Percentiles rank a stretch among this genome's conserved stretches.
These are phyloP conservation scores for Coprinellus micaceus DNA, from an alignment of 768 basidiomycete species.

Conservation along the genomic window DNA sequence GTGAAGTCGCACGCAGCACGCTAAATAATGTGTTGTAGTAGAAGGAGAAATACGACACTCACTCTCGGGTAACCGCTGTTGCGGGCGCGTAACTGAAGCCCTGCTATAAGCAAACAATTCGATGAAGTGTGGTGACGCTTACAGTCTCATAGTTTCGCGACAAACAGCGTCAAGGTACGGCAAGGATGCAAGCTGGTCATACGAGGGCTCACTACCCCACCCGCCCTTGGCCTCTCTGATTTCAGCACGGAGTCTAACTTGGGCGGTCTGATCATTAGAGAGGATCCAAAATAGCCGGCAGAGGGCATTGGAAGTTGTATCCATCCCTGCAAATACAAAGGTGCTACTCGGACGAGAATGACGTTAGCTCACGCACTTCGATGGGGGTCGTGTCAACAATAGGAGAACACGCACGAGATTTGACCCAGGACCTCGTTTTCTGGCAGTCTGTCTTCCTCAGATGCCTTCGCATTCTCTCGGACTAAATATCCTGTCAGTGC, in stretches of 20 bases:
- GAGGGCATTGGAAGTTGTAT: slow-evolving; percentile 26
- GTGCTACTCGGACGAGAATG: slow-evolving; percentile 14
- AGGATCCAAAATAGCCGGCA: slow-evolving; percentile 23
- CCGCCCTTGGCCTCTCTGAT: slow-evolving; percentile 19
- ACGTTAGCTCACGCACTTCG: no score
- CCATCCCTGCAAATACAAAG: slow-evolving; percentile 26
- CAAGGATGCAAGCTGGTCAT: slow-evolving; percentile 26
- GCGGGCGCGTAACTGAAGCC: no score
- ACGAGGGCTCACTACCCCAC: slow-evolving; percentile 18
- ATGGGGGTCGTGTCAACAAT: background rate
- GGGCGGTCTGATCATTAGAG: slow-evolving; percentile 26
- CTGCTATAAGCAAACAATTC: no score
- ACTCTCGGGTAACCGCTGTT: no score
- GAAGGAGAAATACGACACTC: no score
- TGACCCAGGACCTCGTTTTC: slow-evolving; percentile 33
- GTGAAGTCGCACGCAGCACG: no score
- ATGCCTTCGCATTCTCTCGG: slow-evolving; percentile 29
- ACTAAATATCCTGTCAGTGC: slow-evolving; percentile 18
- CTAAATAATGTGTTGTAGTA: no score
- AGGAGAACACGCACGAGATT: slow-evolving; percentile 12
- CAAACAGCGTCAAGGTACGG: slow-evolving; percentile 31
- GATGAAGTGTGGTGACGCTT: slow-evolving; percentile 5
- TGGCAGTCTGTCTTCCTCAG: slow-evolving; percentile 28
- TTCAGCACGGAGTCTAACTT: slow-evolving; percentile 26
- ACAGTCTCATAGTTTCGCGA: slow-evolving; percentile 28